These are phyloP conservation scores for Coniochaeta pulveracea DNA, from an alignment of 2,329 filamentous ascomycete species.

Conservation along the genomic window DNA sequence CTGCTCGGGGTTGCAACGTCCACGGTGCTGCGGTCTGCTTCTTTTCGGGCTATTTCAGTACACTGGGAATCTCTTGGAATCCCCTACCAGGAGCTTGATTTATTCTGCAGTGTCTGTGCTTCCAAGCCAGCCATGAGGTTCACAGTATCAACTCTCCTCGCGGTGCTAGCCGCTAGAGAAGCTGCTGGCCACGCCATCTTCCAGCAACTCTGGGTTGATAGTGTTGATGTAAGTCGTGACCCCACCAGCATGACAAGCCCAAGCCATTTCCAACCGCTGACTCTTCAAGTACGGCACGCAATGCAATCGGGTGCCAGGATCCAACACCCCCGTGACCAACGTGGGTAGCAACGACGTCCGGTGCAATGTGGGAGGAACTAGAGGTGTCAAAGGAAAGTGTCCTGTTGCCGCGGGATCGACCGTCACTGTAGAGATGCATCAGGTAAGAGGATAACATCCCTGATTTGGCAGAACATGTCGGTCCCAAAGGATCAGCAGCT, in stretches of 20 bases:
- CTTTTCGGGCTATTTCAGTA: no score
- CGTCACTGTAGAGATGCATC: slow-evolving; percentile 43
- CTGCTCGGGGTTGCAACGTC: no score
- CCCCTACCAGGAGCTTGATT: no score
- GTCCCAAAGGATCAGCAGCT: slow-evolving; percentile 7
- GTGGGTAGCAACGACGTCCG: slow-evolving; percentile 26
- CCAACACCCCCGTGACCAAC: slow-evolving; percentile 35
- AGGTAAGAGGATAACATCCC: slow-evolving; percentile 8
- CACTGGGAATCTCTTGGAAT: no score
- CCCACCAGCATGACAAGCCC: not conserved
- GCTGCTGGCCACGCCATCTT: slow-evolving; percentile 37
- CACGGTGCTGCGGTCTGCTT: no score
- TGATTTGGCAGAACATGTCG: no score
- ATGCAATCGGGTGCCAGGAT: slow-evolving; percentile 31
- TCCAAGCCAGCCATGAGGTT: slow-evolving; percentile 28
- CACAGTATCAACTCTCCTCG: slow-evolving; percentile 16
- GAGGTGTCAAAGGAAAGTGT: slow-evolving; percentile 24
- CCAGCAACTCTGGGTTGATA: slow-evolving; percentile 37
- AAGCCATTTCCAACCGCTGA: slow-evolving; percentile 12
- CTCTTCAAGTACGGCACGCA: slow-evolving; percentile 17
- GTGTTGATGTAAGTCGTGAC: slow-evolving; percentile 22
- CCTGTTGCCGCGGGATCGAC: slow-evolving; percentile 29
- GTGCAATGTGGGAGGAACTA: slow-evolving; percentile 26
- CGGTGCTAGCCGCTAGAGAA: slow-evolving; percentile 21
- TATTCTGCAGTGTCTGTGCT: no score